Conservation (phyloP, 495 filamentous ascomycete genomes). For the Bathelium albidoporum region DNA sequence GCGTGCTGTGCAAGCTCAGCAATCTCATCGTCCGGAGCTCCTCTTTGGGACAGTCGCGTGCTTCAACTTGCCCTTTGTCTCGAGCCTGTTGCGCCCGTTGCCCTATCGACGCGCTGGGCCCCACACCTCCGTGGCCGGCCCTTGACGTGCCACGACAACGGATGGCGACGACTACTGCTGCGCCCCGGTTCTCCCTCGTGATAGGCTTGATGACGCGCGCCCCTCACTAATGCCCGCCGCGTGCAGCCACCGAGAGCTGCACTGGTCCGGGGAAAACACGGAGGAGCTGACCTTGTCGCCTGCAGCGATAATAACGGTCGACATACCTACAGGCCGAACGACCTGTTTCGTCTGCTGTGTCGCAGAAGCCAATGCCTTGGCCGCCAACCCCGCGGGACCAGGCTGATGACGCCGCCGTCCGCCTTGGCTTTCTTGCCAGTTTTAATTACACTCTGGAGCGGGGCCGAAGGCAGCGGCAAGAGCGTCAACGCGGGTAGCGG, state of each 20-base stretch:
- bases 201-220: not conserved
- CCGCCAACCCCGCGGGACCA: not conserved
- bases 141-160: constrained; percentile 3
- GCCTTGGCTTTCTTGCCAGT: not conserved
- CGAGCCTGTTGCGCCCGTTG: not conserved
- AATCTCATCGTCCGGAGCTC: not conserved
- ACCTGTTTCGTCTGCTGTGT: not conserved
- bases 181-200: not conserved
- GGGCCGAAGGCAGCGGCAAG: constrained; percentile 3
- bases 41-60: not conserved
- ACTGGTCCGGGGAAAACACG: not conserved
- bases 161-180: not conserved
- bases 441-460: not conserved
- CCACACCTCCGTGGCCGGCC: constrained; percentile 2
- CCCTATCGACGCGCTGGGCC: not conserved
- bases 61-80: constrained; percentile 2
- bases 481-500: constrained; percentile 5
- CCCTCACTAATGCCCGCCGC: not conserved
- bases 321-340: too few species aligned
- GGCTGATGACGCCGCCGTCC: not conserved
- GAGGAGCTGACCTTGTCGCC: not conserved
- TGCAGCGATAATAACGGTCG: not conserved
- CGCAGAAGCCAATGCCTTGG: not conserved
- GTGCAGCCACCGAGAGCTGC: not conserved
- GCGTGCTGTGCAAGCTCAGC: not conserved